Base-by-base conservation (phyloP, 441 rosid genomes). In the Croton setiger region DNA sequence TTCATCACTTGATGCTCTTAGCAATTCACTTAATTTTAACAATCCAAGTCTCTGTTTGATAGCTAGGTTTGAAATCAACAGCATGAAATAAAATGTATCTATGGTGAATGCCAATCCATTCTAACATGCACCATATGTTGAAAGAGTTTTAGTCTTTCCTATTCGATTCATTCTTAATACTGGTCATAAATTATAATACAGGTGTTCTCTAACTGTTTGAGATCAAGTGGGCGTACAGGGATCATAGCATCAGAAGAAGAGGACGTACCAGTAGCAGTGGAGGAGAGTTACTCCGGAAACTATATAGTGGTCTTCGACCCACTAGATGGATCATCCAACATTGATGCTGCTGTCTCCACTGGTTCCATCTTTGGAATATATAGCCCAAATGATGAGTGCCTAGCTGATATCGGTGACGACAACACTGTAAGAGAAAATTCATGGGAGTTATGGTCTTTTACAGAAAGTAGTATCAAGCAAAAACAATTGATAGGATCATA, bases 231-330 rank as follows among this genome's bases (percentile, higher is more conserved):
- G 51, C 79, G 97, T 68, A 91, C 97, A 5, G 96, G 96, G 71
- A 93, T 93, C 58, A 91, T 93, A 65, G 97, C 97, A 17, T 93
- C 98, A 7, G 96, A 91, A 74, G 97, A 91, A 85, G 97, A 93
- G 80, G 98, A 93, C 48, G 96, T 93, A 48, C 98, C 98, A 2
- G 97, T 91, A 47, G 96, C 97, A 0, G 98, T 91, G 60, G 96
- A 91, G 59, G 97, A 91, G 77, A 91, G 96, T 64, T 91, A 84
- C 86, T 92, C 97, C 5, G 96, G 97, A 13, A 94, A 94, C 84
- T 94, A 91, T 66, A 85, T 94, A 13, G 97, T 83, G 23, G 97
- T 92, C 18, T 92, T 94, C 63, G 97, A 94, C 69, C 97, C 97
- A 3, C 92, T 94, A 12, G 99, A 94, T 63, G 99, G 99, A 77